These are phyloP conservation scores for Salix dunnii DNA, from an alignment of 345 rosid genomes.

Conservation along the genomic window DNA sequence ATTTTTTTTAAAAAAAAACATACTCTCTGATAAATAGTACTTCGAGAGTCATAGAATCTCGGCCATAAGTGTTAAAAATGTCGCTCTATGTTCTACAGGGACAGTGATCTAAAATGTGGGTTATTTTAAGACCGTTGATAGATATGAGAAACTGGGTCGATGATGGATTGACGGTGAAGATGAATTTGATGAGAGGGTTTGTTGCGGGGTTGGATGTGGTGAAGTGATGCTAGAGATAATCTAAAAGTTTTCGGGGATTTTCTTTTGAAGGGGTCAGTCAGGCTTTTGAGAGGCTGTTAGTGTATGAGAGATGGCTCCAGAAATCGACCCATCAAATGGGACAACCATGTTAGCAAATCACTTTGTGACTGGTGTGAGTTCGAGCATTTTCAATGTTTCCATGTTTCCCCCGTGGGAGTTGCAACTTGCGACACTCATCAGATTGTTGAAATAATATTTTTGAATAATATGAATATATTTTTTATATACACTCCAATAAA, in stretches of 20 bases:
- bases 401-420: too few species aligned
- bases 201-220: not conserved
- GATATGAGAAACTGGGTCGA: not conserved
- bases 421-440: too few species aligned
- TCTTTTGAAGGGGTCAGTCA: not conserved
- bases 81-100: not conserved
- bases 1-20: not conserved
- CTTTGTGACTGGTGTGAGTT: not conserved
- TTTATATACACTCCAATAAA: too few species aligned
- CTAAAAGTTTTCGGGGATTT: not conserved
- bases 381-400: too few species aligned
- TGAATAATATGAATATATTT: too few species aligned
- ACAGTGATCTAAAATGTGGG: not conserved
- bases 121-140: not conserved
- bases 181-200: not conserved
- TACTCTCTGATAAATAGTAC: not conserved
- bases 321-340: conserved; percentile 16
- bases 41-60: conserved; percentile 14
- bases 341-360: conserved; percentile 11
- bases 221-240: too few species aligned
- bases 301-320: not conserved
- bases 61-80: conserved; percentile 14
- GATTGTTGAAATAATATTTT: too few species aligned
- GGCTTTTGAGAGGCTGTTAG: not conserved
- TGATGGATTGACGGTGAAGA: not conserved